Evolutionary conservation across 768 basidiomycete genomes (phyloP).

Genomic region (Mycena vulgaris): DNA sequence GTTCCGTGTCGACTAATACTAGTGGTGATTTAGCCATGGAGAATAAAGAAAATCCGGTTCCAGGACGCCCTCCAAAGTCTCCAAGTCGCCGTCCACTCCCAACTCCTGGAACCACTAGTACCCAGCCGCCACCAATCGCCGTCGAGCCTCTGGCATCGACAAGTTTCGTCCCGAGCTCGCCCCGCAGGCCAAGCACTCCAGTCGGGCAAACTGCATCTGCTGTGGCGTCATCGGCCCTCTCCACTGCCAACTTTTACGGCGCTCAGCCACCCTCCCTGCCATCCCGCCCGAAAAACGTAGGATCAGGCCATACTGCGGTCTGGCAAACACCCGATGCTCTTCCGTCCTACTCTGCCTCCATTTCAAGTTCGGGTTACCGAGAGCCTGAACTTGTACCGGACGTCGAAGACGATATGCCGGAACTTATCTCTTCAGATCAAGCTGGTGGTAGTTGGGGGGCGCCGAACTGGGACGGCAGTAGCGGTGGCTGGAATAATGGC

Average conservation of each 20-base stretch:
- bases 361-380: conserved; percentile 57
- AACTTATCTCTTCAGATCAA: conserved; percentile 55
- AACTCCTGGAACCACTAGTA: conserved; percentile 55
- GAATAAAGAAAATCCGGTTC: conserved; percentile 55
- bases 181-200: conserved; percentile 12
- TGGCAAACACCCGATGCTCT: conserved; percentile 50
- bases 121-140: conserved; percentile 52
- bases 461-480: conserved; percentile 35
- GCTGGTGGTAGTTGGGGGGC: conserved; percentile 36
- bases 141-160: conserved; percentile 31
- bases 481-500: neutral
- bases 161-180: conserved; percentile 27
- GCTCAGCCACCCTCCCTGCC: conserved; percentile 55
- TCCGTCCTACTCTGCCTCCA: conserved; percentile 53
- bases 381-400: conserved; percentile 72
- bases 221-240: conserved; percentile 31
- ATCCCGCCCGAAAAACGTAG: conserved; percentile 55
- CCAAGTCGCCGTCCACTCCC: conserved; percentile 62
- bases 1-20: neutral
- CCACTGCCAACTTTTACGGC: conserved; percentile 50
- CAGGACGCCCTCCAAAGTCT: conserved; percentile 39
- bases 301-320: conserved; percentile 59
- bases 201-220: conserved; percentile 10
- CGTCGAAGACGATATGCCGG: conserved; percentile 53
- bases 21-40: conserved; percentile 58